These are phyloP conservation scores for Scutellaria minor DNA, from an alignment of 257 asterid genomes.

Conservation along the genomic window DNA sequence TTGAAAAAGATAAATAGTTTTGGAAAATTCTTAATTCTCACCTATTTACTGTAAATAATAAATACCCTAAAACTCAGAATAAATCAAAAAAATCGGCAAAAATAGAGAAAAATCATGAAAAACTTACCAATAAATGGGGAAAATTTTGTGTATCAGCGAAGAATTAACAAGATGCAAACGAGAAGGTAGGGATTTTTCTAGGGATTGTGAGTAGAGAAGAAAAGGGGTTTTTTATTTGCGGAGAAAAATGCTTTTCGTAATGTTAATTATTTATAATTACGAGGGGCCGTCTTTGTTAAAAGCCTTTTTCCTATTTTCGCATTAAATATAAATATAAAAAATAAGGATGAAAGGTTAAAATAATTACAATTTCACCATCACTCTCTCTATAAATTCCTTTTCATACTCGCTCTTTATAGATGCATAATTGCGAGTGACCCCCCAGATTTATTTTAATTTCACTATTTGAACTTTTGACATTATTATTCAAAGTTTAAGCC, in stretches of 20 bases:
- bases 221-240: constrained; percentile 34
- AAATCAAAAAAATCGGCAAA: constrained; percentile 39
- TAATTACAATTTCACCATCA: constrained; percentile 31
- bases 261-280: constrained; percentile 46
- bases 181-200: constrained; percentile 34
- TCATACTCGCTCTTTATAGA: neutral
- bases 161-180: constrained; percentile 32
- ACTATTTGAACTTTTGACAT: neutral
- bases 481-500: neutral
- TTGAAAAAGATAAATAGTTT: constrained; percentile 39
- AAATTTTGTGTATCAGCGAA: constrained; percentile 30
- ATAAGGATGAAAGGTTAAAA: constrained; percentile 17
- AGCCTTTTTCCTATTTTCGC: neutral
- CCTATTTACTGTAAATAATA: constrained; percentile 37
- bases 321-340: neutral
- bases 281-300: constrained; percentile 32
- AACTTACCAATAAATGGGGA: constrained; percentile 46
- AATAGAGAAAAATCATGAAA: constrained; percentile 41
- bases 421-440: neutral
- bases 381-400: neutral
- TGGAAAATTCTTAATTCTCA: constrained; percentile 33
- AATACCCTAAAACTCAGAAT: constrained; percentile 38
- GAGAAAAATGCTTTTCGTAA: constrained; percentile 43
- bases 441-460: neutral
- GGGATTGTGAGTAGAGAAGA: constrained; percentile 34